Evolutionary conservation across 495 filamentous ascomycete species (phyloP).

Genomic region (Hyphodiscus hymeniophilus): DNA sequence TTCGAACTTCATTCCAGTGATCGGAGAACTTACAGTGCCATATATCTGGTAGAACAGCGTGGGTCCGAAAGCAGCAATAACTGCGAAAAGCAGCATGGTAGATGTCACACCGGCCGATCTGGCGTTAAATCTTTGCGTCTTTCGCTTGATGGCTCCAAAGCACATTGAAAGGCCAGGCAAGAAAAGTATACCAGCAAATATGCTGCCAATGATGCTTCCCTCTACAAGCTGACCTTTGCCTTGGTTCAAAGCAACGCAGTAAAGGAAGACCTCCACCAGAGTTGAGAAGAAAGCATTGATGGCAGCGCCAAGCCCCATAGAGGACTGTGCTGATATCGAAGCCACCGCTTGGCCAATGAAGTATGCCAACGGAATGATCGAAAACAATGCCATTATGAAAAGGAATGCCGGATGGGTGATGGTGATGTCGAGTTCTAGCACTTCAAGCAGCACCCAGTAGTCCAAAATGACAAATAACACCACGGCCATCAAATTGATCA

Average conservation of each 20-base stretch:
- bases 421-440: conserved; percentile 53
- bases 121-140: conserved; percentile 98
- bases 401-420: conserved; percentile 76
- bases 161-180: conserved; percentile 98
- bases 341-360: conserved; percentile 99
- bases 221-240: conserved; percentile 92
- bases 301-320: conserved; percentile 98
- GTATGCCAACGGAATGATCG: conserved; percentile 95
- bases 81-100: conserved; percentile 95
- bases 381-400: conserved; percentile 76
- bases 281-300: conserved; percentile 99
- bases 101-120: conserved; percentile 95
- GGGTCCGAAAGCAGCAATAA: conserved; percentile 94
- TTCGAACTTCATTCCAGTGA: not conserved
- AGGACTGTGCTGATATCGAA: conserved; percentile 97
- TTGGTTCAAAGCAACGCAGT: conserved; percentile 87
- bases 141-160: conserved; percentile 94
- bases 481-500: conserved; percentile 90
- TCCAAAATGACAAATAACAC: conserved; percentile 91
- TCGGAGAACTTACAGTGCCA: conserved; percentile 60
- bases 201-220: conserved; percentile 93
- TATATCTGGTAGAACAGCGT: conserved; percentile 99
- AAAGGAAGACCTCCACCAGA: conserved; percentile 95
- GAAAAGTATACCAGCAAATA: conserved; percentile 94
- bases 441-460: conserved; percentile 64